phyloP scores from a whole-genome alignment of 345 rosid genomes.

The Salix suchowensis region DNA sequence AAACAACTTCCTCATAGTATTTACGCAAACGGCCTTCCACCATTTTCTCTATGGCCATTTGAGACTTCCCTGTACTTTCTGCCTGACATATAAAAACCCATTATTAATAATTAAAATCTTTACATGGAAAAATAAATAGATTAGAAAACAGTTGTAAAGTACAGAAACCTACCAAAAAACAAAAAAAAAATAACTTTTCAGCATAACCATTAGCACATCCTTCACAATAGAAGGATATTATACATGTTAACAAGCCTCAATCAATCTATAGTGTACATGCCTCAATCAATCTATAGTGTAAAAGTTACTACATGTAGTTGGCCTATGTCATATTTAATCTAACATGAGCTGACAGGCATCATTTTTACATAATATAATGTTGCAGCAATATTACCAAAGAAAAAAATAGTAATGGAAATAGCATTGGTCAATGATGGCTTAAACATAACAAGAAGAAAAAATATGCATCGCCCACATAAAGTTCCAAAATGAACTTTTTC shows the following conservation, averaged over 20 bases:
- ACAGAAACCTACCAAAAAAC: not conserved
- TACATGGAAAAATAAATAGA: conserved; percentile 2
- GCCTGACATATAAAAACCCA: conserved; percentile 55
- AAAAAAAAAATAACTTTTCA: not conserved
- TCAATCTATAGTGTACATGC: not conserved
- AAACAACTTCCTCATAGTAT: conserved; percentile 85
- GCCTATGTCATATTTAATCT: not conserved
- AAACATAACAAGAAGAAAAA: not conserved
- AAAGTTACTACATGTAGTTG: not conserved
- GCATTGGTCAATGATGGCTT: not conserved
- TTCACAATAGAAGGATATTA: not conserved
- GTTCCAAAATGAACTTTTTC: not conserved
- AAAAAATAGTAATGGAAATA: not conserved
- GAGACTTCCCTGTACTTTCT: conserved; percentile 71
- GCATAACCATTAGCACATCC: not conserved
- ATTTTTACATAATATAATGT: not conserved
- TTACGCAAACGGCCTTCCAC: conserved; percentile 95
- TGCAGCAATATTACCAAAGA: not conserved
- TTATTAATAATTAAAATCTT: not conserved
- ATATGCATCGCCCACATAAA: not conserved
- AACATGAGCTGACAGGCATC: not conserved
- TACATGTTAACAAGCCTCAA: not conserved
- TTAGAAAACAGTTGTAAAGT: not conserved
- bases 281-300: not conserved
- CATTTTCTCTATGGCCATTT: conserved; percentile 85